Evolutionary conservation across 805 yeast genomes (phyloP).

Genomic region (Pichia gijzeniarum): DNA sequence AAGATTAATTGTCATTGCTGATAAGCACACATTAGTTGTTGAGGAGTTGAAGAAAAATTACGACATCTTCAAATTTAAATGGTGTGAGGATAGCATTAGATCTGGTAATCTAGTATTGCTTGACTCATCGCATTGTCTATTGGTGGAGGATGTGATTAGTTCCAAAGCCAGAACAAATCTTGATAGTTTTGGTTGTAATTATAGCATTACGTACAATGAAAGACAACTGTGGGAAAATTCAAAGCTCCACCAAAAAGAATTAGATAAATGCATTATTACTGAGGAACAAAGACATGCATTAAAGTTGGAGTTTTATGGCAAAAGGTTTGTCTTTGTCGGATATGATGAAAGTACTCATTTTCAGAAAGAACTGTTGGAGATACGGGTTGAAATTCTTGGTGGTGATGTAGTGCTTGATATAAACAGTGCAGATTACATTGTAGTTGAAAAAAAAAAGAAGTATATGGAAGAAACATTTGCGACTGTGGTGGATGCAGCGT

Average conservation of each 20-base stretch:
- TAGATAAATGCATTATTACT: background rate
- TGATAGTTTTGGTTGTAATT: slow-evolving; percentile 64
- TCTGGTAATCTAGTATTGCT: slow-evolving; percentile 37
- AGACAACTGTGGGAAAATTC: slow-evolving; percentile 6
- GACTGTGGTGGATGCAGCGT: too few relatives aligned
- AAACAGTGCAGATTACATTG: slow-evolving; percentile 1
- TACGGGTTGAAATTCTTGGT: slow-evolving; percentile 7
- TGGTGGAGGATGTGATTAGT: slow-evolving; percentile 1
- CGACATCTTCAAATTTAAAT: slow-evolving; percentile 59
- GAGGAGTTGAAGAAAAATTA: slow-evolving; percentile 33
- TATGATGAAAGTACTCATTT: background rate
- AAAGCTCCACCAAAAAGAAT: background rate
- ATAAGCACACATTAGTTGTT: slow-evolving; percentile 35
- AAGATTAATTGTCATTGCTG: slow-evolving; percentile 32
- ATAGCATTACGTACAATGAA: slow-evolving; percentile 17
- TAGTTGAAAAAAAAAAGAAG: background rate
- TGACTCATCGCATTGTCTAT: slow-evolving; percentile 55
- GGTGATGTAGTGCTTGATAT: background rate
- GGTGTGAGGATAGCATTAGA: slow-evolving; percentile 65
- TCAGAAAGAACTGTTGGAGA: slow-evolving; percentile 1
- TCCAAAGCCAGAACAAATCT: slow-evolving; percentile 31
- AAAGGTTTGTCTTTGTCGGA: slow-evolving; percentile 1
- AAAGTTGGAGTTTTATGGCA: background rate
- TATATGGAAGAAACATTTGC: too few relatives aligned
- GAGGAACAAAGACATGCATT: background rate